Evolutionary conservation across 192 early-diverging fungal species (phyloP).

Genomic region (Blastocladiella britannica): DNA sequence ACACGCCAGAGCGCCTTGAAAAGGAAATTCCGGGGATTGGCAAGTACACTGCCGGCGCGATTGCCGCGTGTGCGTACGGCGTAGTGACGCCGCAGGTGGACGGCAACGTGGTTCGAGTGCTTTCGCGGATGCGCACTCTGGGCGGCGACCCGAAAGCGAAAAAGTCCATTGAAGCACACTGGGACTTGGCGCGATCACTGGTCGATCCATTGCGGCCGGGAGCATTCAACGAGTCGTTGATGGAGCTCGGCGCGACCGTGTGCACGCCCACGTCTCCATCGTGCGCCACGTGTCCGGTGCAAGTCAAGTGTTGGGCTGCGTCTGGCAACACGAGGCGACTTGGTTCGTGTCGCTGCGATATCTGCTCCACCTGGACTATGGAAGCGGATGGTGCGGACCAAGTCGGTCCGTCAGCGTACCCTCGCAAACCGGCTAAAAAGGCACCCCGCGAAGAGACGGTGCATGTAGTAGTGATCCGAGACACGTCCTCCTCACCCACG

Average conservation of each 20-base stretch:
- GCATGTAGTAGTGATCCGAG: slow-evolving; percentile 4
- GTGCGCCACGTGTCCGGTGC: slow-evolving; percentile 40
- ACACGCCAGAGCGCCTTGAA: slow-evolving; percentile 24
- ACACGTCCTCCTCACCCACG: too few relatives aligned
- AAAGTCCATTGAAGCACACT: slow-evolving; percentile 29
- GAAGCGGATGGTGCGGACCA: too few relatives aligned
- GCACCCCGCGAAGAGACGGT: slow-evolving; percentile 31
- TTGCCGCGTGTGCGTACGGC: slow-evolving; percentile 46
- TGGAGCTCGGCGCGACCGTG: slow-evolving; percentile 56
- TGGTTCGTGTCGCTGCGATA: too few relatives aligned
- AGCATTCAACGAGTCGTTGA: slow-evolving; percentile 57
- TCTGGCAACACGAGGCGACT: too few relatives aligned
- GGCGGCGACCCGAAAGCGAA: slow-evolving; percentile 41
- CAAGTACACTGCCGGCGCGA: slow-evolving; percentile 49
- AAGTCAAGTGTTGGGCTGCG: slow-evolving; percentile 33
- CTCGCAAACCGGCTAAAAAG: slow-evolving; percentile 33
- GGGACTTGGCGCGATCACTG: slow-evolving; percentile 36
- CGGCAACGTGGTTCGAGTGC: slow-evolving; percentile 55
- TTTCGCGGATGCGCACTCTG: slow-evolving; percentile 37
- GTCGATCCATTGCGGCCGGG: slow-evolving; percentile 36
- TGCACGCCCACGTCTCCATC: slow-evolving; percentile 45
- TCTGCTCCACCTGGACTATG: too few relatives aligned
- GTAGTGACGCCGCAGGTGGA: slow-evolving; percentile 42
- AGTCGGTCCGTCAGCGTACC: too few relatives aligned
- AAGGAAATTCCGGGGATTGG: slow-evolving; percentile 44